Conservation (phyloP, 2,329 filamentous ascomycete genomes). For the Cordyceps tenuipes region DNA sequence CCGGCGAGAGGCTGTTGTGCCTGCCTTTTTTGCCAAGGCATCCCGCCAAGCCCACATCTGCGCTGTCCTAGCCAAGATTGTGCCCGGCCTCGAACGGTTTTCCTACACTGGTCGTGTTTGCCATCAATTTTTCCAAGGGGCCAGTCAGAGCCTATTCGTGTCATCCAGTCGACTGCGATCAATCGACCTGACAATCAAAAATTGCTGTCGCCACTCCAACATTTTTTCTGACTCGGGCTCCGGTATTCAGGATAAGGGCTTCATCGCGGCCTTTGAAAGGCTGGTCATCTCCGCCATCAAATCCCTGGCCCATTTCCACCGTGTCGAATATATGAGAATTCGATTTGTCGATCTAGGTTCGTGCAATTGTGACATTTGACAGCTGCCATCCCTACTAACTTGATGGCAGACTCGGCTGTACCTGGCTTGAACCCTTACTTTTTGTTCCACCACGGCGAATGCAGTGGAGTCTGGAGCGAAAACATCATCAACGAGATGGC, state of each 20-base stretch:
- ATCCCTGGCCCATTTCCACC: conserved; percentile 48
- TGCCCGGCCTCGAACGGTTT: conserved; percentile 57
- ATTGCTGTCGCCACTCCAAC: conserved; percentile 54
- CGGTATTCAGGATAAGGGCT: conserved; percentile 63
- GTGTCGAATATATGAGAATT: conserved; percentile 59
- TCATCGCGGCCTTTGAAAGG: conserved; percentile 63
- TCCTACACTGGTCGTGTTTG: conserved; percentile 67
- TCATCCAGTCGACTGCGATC: conserved; percentile 49
- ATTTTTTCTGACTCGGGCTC: conserved; percentile 56
- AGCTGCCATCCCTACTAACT: conserved; percentile 14
- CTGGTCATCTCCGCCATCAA: conserved; percentile 57
- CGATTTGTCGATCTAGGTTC: conserved; percentile 65
- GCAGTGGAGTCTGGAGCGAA: conserved; percentile 66
- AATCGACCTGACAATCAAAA: conserved; percentile 65
- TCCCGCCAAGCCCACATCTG: conserved; percentile 56
- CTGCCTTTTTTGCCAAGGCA: conserved; percentile 53
- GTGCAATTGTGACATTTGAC: conserved; percentile 15
- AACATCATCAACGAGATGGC: conserved; percentile 54
- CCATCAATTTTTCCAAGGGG: conserved; percentile 55
- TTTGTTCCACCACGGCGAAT: conserved; percentile 49
- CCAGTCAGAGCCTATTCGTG: conserved; percentile 41
- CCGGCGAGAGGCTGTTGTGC: conserved; percentile 52
- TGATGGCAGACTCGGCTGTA: conserved; percentile 52
- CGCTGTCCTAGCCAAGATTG: conserved; percentile 49
- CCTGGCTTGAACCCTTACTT: conserved; percentile 69